These are phyloP conservation scores for Coemansia sp. DNA, from an alignment of 192 early-diverging fungal species.

Conservation along the genomic window DNA sequence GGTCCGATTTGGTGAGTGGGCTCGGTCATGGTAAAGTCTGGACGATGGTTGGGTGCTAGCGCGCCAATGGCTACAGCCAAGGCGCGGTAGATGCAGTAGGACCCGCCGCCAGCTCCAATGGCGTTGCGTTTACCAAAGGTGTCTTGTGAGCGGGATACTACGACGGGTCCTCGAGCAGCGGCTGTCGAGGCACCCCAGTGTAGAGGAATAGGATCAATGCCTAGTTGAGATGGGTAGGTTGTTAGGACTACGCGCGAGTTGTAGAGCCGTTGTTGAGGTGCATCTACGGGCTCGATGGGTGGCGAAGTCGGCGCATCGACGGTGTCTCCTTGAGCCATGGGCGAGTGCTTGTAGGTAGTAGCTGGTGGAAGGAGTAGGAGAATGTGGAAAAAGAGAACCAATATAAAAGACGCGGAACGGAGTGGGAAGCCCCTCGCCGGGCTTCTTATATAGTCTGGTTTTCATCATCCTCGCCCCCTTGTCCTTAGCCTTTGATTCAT, in stretches of 20 bases:
- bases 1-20: slow-evolving; percentile 84
- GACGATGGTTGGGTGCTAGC: slow-evolving; percentile 78
- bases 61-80: slow-evolving; percentile 91
- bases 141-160: slow-evolving; percentile 75
- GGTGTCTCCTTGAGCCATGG: slow-evolving; percentile 9
- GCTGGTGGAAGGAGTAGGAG: background rate
- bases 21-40: slow-evolving; percentile 86
- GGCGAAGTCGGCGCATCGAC: slow-evolving; percentile 2
- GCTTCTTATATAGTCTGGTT: slow-evolving; percentile 11
- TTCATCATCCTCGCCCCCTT: background rate
- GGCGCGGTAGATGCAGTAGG: slow-evolving; percentile 90
- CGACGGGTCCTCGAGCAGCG: slow-evolving; percentile 80
- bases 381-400: slow-evolving; percentile 8
- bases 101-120: slow-evolving; percentile 92
- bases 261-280: slow-evolving; percentile 51
- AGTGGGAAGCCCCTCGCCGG: background rate
- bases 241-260: slow-evolving; percentile 67
- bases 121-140: slow-evolving; percentile 87
- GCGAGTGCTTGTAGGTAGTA: background rate
- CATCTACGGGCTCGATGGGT: slow-evolving; percentile 4
- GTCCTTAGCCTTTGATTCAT: slow-evolving; percentile 9
- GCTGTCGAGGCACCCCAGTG: slow-evolving; percentile 78
- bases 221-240: slow-evolving; percentile 68
- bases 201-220: slow-evolving; percentile 76
- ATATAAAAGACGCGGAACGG: background rate